Evolutionary conservation across 2,329 filamentous ascomycete genomes (phyloP).

Genomic region (Colletotrichum australisinense): DNA sequence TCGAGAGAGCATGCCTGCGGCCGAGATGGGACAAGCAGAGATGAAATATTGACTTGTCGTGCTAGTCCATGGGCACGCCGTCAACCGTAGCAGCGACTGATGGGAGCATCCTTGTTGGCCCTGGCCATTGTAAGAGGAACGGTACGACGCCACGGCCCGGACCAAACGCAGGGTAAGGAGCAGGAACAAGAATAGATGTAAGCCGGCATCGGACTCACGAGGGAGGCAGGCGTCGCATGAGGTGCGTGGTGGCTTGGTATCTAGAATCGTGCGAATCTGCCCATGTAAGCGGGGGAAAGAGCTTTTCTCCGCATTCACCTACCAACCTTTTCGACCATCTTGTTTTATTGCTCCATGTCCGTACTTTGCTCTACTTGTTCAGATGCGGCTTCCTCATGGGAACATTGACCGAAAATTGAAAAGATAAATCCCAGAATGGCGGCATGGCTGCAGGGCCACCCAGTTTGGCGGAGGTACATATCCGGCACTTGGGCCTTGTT

Average conservation of each 20-base stretch:
- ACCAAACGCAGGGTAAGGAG: too few relatives aligned
- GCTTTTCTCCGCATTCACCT: background rate
- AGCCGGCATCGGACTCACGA: too few relatives aligned
- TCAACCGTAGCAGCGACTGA: too few relatives aligned
- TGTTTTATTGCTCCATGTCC: too few relatives aligned
- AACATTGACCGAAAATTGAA: background rate
- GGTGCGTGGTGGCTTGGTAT: conserved; percentile 32
- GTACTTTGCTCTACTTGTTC: background rate
- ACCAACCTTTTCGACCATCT: background rate
- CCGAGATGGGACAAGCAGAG: conserved; percentile 11
- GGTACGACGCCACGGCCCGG: too few relatives aligned
- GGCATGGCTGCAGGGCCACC: too few relatives aligned
- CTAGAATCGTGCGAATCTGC: background rate
- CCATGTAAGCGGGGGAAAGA: background rate
- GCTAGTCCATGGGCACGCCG: conserved; percentile 8
- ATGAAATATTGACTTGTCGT: conserved; percentile 16
- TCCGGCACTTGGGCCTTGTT: background rate
- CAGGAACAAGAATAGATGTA: background rate
- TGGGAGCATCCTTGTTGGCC: too few relatives aligned
- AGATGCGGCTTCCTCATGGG: background rate
- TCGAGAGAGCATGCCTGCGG: too few relatives aligned
- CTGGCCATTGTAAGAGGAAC: too few relatives aligned
- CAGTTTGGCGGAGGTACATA: background rate
- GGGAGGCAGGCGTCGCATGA: background rate
- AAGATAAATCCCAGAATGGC: background rate